These are phyloP conservation scores for Aureobasidium sp. DNA, from an alignment of 2,329 filamentous ascomycete genomes.

Conservation along the genomic window DNA sequence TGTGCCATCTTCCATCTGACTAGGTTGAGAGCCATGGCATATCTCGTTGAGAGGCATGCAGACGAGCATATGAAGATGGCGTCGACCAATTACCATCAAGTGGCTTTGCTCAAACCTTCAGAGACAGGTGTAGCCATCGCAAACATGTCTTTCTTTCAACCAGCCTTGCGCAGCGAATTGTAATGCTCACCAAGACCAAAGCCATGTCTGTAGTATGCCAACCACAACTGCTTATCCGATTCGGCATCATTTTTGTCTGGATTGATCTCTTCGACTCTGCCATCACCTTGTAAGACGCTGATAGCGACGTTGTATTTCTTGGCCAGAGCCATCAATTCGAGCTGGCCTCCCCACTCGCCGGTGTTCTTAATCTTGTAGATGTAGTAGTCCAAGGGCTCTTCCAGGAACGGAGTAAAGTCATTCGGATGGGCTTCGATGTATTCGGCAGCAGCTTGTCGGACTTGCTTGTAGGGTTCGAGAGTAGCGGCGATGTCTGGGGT, in stretches of 20 bases:
- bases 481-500: conserved; percentile 13
- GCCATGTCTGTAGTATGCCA: conserved; percentile 90
- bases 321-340: conserved; percentile 80
- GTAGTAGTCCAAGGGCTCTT: conserved; percentile 69
- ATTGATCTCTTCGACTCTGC: conserved; percentile 66
- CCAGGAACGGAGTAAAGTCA: conserved; percentile 80
- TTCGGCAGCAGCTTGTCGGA: conserved; percentile 63
- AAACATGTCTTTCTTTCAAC: not conserved
- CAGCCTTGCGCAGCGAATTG: conserved; percentile 60
- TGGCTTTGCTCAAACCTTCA: too few species aligned
- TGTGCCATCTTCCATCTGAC: too few species aligned
- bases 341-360: conserved; percentile 91
- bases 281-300: conserved; percentile 73
- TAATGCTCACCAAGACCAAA: conserved; percentile 97
- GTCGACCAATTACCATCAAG: too few species aligned
- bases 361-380: conserved; percentile 71
- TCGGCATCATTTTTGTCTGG: conserved; percentile 34
- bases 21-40: too few species aligned
- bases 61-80: too few species aligned
- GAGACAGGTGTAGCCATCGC: not conserved
- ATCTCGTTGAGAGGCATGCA: too few species aligned
- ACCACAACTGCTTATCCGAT: conserved; percentile 60
- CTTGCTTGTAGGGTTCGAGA: conserved; percentile 48
- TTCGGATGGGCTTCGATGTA: conserved; percentile 68
- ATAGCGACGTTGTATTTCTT: conserved; percentile 73